Conservation (phyloP, 345 rosid species). For the Eucalyptus sp. region DNA sequence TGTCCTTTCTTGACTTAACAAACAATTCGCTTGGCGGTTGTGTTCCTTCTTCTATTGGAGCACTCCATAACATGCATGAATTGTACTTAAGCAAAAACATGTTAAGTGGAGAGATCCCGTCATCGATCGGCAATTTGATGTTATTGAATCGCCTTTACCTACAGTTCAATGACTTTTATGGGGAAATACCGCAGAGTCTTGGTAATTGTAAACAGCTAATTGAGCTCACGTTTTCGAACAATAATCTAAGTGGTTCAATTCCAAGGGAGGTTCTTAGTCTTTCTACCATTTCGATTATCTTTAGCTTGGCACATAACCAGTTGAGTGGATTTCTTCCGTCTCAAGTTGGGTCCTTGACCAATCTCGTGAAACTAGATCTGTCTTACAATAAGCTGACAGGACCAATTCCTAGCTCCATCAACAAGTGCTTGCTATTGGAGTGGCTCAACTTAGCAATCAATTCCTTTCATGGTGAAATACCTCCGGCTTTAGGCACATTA, state of each 20-base stretch:
- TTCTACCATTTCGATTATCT: neutral
- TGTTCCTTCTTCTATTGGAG: neutral
- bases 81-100: neutral
- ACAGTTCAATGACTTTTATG: neutral
- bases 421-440: conserved; percentile 1
- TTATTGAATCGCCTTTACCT: neutral
- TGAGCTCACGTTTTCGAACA: conserved; percentile 1
- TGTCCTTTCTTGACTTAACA: neutral
- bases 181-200: conserved; percentile 1
- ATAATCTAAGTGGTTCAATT: neutral
- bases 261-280: neutral
- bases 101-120: neutral
- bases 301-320: neutral
- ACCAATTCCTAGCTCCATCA: conserved; percentile 9
- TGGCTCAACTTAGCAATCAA: neutral
- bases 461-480: neutral
- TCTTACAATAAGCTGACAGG: conserved; percentile 14
- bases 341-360: conserved; percentile 7
- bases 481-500: no score
- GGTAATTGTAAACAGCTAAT: neutral
- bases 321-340: conserved; percentile 11
- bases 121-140: neutral
- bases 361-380: neutral
- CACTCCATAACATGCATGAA: neutral
- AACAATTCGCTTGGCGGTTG: neutral